phyloP scores from a whole-genome alignment of 768 basidiomycete genomes.

The Mycena leptocephala region DNA sequence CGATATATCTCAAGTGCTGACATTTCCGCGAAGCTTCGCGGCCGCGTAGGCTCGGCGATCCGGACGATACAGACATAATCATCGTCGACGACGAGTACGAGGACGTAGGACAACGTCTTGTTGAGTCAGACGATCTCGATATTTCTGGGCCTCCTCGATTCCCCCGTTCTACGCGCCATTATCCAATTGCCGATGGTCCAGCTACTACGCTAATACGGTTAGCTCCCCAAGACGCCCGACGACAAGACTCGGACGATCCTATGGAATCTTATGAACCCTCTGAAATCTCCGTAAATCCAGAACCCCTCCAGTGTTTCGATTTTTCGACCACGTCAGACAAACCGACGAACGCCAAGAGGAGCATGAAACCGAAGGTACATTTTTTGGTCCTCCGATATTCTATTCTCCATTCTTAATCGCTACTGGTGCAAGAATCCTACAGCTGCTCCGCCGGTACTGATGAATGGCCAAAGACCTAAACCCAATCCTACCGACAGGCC shows the following conservation, averaged over 20 bases:
- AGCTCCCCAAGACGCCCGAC: constrained; percentile 12
- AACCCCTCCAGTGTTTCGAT: too few species aligned
- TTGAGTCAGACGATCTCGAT: not conserved
- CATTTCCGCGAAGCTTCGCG: not conserved
- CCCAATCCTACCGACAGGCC: not conserved
- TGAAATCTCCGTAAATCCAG: not conserved
- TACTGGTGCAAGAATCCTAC: not conserved
- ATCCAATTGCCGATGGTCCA: not conserved
- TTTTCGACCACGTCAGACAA: not conserved
- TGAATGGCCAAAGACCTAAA: not conserved
- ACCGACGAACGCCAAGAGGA: not conserved
- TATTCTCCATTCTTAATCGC: not conserved
- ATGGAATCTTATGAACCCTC: not conserved
- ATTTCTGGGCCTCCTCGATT: not conserved
- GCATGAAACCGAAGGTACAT: not conserved
- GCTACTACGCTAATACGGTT: not conserved
- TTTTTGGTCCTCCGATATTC: not conserved
- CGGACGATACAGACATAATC: constrained; percentile 9
- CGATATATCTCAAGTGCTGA: not conserved
- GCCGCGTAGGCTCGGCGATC: not conserved
- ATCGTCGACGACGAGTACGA: constrained; percentile 7
- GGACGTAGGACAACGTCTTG: constrained; percentile 1
- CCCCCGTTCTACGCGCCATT: not conserved
- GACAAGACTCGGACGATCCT: constrained; percentile 8
- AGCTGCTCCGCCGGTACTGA: not conserved